Evolutionary conservation across 1,139 yeast species (phyloP).

Genomic region (Pichia sp.): DNA sequence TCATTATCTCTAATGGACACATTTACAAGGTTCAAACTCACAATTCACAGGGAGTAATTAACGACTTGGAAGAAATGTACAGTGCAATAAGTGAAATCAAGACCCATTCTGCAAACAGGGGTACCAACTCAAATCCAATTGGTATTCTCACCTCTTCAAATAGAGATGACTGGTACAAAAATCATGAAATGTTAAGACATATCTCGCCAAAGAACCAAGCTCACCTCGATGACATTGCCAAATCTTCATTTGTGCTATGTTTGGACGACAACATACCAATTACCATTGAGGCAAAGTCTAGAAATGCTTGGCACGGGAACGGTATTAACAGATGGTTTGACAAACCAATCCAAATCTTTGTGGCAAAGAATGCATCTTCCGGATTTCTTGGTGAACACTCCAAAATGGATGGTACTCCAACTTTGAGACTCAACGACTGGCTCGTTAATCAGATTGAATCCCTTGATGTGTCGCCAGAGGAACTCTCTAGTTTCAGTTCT

Average conservation of each 20-base stretch:
- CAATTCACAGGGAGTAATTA: too few relatives aligned
- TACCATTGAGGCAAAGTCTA: slow-evolving; percentile 79
- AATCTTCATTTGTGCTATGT: slow-evolving; percentile 74
- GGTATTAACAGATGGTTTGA: slow-evolving; percentile 89
- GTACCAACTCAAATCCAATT: slow-evolving; percentile 40
- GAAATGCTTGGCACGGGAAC: slow-evolving; percentile 91
- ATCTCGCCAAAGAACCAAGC: slow-evolving; percentile 36
- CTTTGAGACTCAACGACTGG: slow-evolving; percentile 78
- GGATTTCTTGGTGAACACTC: slow-evolving; percentile 97
- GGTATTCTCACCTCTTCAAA: slow-evolving; percentile 82
- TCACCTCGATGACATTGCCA: slow-evolving; percentile 63
- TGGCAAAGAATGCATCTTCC: slow-evolving; percentile 76
- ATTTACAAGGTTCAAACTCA: slow-evolving; percentile 78
- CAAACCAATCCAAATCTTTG: slow-evolving; percentile 83
- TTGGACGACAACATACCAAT: slow-evolving; percentile 67
- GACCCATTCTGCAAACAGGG: slow-evolving; percentile 35
- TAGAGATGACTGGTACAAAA: slow-evolving; percentile 73
- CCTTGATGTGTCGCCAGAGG: slow-evolving; percentile 22
- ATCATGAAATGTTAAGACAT: slow-evolving; percentile 50
- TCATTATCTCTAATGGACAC: slow-evolving; percentile 69
- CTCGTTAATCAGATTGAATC: slow-evolving; percentile 41
- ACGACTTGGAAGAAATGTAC: slow-evolving; percentile 63
- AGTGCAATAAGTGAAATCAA: slow-evolving; percentile 55
- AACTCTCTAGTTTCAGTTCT: neutral
- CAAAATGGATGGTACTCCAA: slow-evolving; percentile 97